Conservation (phyloP, 495 filamentous ascomycete genomes). For the Cladorrhinum samala region DNA sequence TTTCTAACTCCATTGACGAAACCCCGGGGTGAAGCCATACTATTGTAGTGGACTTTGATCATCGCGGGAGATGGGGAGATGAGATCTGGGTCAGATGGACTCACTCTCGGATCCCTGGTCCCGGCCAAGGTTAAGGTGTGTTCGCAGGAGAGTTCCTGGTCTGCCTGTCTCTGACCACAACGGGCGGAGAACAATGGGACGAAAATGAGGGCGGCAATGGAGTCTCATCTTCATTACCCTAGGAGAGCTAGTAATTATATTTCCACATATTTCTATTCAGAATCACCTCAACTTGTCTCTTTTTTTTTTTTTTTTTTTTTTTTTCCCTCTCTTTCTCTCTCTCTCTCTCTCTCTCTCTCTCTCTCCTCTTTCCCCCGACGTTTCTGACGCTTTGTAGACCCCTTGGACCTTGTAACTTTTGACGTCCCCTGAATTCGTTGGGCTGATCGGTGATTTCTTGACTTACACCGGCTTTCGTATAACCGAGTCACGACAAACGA, state of each 20-base stretch:
- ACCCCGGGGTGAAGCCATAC: no score
- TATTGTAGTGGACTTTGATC: no score
- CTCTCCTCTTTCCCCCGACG: background rate
- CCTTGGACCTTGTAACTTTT: background rate
- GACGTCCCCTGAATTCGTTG: background rate
- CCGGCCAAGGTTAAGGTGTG: background rate
- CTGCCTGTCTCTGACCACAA: background rate
- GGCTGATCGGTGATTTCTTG: background rate
- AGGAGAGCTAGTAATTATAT: no score
- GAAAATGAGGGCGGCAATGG: no score
- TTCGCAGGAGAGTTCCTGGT: background rate
- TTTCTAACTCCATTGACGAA: background rate
- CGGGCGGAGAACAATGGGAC: no score
- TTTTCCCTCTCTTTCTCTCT: no score
- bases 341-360: no score
- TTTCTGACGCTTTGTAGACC: background rate
- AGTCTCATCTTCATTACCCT: no score
- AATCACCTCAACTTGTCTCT: no score
- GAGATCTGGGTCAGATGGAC: background rate
- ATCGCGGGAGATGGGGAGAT: slow-evolving; percentile 3
- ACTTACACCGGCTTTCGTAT: background rate
- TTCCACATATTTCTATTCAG: no score
- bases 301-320: no score
- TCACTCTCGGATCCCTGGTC: background rate
- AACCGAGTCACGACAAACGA: background rate